Evolutionary conservation across 1,284 basidiomycete genomes (phyloP).

Genomic region (Sparassis latifolia): DNA sequence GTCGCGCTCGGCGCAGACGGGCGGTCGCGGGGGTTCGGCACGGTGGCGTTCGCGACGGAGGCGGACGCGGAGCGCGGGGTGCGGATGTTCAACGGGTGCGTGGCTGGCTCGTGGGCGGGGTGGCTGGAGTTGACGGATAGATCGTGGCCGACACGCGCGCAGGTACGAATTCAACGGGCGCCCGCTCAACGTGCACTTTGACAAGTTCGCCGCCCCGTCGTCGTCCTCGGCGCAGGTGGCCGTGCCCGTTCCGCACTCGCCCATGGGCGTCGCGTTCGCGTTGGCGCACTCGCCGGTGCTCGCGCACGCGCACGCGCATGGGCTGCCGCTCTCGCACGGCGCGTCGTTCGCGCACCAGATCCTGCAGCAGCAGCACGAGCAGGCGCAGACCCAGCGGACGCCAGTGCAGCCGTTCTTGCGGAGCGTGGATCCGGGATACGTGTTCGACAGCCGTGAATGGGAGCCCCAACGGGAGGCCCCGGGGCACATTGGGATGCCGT

Average conservation of each 20-base stretch:
- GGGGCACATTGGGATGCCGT: slow-evolving; percentile 27
- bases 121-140: background rate
- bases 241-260: slow-evolving; percentile 24
- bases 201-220: slow-evolving; percentile 54
- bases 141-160: background rate
- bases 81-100: slow-evolving; percentile 80
- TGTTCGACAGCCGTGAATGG: too few species aligned
- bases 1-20: slow-evolving; percentile 82
- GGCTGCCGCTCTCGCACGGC: background rate
- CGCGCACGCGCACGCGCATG: slow-evolving; percentile 4
- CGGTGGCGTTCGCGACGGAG: slow-evolving; percentile 79
- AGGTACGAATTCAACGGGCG: slow-evolving; percentile 87
- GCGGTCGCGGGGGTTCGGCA: slow-evolving; percentile 83
- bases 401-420: background rate
- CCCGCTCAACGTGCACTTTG: slow-evolving; percentile 80
- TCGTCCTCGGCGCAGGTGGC: slow-evolving; percentile 21
- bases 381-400: background rate
- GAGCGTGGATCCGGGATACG: background rate
- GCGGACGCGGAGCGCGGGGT: slow-evolving; percentile 85
- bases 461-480: slow-evolving; percentile 6
- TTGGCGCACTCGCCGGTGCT: slow-evolving; percentile 5
- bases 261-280: slow-evolving; percentile 9
- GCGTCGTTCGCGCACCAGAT: slow-evolving; percentile 16
- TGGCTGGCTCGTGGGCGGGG: slow-evolving; percentile 7
- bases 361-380: slow-evolving; percentile 7